These are phyloP conservation scores for Pleurotus ostreatus DNA, from an alignment of 768 basidiomycete species.

Conservation along the genomic window DNA sequence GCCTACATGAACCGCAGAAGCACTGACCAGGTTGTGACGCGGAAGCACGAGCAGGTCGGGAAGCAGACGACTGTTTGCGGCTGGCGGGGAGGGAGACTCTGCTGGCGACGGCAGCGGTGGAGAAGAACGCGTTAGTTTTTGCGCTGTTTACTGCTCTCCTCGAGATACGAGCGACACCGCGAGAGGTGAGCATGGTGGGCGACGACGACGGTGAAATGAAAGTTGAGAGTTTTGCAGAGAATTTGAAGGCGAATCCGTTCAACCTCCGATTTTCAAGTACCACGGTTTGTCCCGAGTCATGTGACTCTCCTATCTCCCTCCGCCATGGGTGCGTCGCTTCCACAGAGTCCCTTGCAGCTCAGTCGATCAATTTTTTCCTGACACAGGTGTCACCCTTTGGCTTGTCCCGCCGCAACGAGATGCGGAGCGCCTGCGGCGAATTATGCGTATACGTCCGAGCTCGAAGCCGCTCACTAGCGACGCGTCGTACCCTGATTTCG, in stretches of 20 bases:
- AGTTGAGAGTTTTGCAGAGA: slow-evolving; percentile 5
- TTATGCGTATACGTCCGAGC: slow-evolving; percentile 35
- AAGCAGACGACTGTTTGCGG: slow-evolving; percentile 38
- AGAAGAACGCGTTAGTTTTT: slow-evolving; percentile 78
- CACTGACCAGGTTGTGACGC: slow-evolving; percentile 51
- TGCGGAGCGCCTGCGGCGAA: slow-evolving; percentile 34
- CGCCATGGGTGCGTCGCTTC: background rate
- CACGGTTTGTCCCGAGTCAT: slow-evolving; percentile 8
- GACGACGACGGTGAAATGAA: slow-evolving; percentile 23
- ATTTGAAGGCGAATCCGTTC: slow-evolving; percentile 7
- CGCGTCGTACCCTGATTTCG: slow-evolving; percentile 53
- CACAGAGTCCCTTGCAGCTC: too few species aligned
- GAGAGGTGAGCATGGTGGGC: slow-evolving; percentile 77
- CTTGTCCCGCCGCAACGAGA: slow-evolving; percentile 54
- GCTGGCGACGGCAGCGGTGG: slow-evolving; percentile 61
- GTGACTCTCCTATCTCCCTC: background rate
- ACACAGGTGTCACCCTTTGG: slow-evolving; percentile 62
- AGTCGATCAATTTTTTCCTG: background rate
- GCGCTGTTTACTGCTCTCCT: slow-evolving; percentile 76
- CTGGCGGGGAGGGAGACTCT: slow-evolving; percentile 45
- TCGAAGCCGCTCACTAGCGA: background rate
- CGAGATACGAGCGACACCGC: slow-evolving; percentile 84
- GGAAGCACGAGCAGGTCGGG: slow-evolving; percentile 47
- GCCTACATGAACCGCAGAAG: slow-evolving; percentile 2
- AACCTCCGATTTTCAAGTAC: slow-evolving; percentile 9